Base-by-base conservation (phyloP, 495 filamentous ascomycete genomes). In the Umbilicaria muhlenbergii region DNA sequence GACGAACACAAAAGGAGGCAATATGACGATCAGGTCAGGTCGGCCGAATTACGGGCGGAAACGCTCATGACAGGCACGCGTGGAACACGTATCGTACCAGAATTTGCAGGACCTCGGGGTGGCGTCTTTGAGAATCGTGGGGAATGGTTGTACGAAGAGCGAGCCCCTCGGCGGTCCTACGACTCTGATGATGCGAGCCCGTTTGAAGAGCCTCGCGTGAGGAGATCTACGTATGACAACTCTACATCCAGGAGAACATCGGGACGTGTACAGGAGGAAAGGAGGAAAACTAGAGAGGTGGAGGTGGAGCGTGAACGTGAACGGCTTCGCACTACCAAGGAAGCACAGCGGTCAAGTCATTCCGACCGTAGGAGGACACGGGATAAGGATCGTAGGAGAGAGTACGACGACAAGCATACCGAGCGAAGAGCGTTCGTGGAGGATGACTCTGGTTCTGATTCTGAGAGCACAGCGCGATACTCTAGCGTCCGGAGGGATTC, bases 11-110 rank as follows among this genome's bases (percentile, higher is more conserved):
- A 75, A 46, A 70, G 85, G 49, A 51, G 65, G 41, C 75, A 74
- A 45, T 92, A 94, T 61, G 86, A 98, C 59, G 75, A 83, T 28
- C 73, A 80, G 56, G 69, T 81, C 34, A 73, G 68, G 53, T 60
- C 89, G 34, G 70, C 68, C 5, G 66, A 82, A 58, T 50, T 79
- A 41, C 66, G 66, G 47, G 67, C 69, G 43, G 67, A 77, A 52
- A 50, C 67, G 50, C 24, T 28, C 6, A 51, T 64, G 55, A 69
- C 48, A 55, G 67, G 59, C 53, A 59, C 50, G 51, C 51, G 34
- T 38, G 49, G 41, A 53, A 46, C 33, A 50, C 54, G 44, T 2
- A 34, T 31, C 3, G 54, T 52, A 33, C 54, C 51, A 11, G 32
- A 48, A 39, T 39, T 18, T 37, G n/a, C 46, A 46, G 32, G 34